Conservation (phyloP, 169 alveolate species). For the Eimeria praecox region DNA sequence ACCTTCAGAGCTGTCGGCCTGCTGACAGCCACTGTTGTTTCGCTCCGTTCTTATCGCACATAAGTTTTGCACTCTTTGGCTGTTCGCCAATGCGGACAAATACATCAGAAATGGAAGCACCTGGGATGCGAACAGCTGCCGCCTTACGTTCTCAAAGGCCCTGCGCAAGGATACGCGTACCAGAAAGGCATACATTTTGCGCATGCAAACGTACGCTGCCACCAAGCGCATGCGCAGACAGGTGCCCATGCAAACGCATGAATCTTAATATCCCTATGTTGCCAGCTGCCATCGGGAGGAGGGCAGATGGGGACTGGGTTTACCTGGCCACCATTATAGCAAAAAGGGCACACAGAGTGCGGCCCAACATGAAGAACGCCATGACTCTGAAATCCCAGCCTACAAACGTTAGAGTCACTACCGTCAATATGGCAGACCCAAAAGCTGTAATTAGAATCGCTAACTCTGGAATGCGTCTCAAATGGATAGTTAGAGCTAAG, state of each 20-base stretch:
- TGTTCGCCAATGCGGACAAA: conserved; percentile 51
- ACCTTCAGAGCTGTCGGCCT: not conserved
- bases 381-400: conserved; percentile 52
- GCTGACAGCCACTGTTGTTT: conserved; percentile 11
- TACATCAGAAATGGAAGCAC: conserved; percentile 47
- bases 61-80: conserved; percentile 46
- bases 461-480: conserved; percentile 56
- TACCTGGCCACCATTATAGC: conserved; percentile 59
- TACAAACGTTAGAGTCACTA: not conserved
- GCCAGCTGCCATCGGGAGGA: not conserved
- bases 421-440: conserved; percentile 46
- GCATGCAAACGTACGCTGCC: no score
- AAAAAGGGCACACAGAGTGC: conserved; percentile 37
- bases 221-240: not conserved
- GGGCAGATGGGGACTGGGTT: not conserved
- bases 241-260: not conserved
- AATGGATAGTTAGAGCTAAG: conserved; percentile 32
- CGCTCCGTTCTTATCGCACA: conserved; percentile 36
- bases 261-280: not conserved
- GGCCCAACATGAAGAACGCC: conserved; percentile 29
- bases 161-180: no score
- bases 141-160: conserved; percentile 70
- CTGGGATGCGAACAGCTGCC: conserved; percentile 58
- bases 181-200: no score
- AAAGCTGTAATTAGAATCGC: not conserved